Base-by-base conservation (phyloP, 2,329 filamentous ascomycete species). In the Paramyrothecium roridum region DNA sequence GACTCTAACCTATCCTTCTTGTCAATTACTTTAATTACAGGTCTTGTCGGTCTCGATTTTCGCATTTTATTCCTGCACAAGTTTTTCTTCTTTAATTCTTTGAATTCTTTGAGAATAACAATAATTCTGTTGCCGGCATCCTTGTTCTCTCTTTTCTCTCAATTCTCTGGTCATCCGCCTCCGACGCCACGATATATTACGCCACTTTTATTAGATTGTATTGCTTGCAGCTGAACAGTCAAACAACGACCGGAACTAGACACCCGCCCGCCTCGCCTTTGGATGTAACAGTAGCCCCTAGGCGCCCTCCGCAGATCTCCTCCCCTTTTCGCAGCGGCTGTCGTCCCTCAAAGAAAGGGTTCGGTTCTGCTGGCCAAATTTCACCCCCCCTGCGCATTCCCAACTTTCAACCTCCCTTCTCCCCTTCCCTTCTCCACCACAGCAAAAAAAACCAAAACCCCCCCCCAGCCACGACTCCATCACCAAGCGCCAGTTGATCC, bases 401-500 rank as follows among this genome's bases (percentile, higher is more conserved):
- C 20, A 30, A n/a, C 52, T 52, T 26, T 49, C 50, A 8, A n/a
- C 37, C 37, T 19, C 26, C 48, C 48, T 26, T 22, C 48, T 33
- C 48, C 26, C 48, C 48, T 23, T 33, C 48, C 21, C 20, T 50
- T 50, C 48, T 30, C n/a, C 46, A 21, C 48, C 26, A 20, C 22
- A 6, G 4, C 48, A 48, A 26, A 19, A 20, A 33, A 19, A 20
- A 33, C n/a, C 48, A 50, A 48, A 48, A n/a, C n/a, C n/a, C 23
- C 46, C 22, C 48, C 48, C 48, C 48, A 50, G 20, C 48, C 12
- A 50, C 48, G 48, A 50, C 48, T 50, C 49, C 49, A 51, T 51
- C 49, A 48, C 19, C 46, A 48, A 48, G 49, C 49, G 30, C 30
- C 49, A 51, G 33, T 19, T 17, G 30, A 51, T 19, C 49, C 17